Percentiles rank a stretch among this genome's conserved stretches.
Conservation (phyloP, 2,329 filamentous ascomycete species). For the Rhynchosporium agropyri region DNA sequence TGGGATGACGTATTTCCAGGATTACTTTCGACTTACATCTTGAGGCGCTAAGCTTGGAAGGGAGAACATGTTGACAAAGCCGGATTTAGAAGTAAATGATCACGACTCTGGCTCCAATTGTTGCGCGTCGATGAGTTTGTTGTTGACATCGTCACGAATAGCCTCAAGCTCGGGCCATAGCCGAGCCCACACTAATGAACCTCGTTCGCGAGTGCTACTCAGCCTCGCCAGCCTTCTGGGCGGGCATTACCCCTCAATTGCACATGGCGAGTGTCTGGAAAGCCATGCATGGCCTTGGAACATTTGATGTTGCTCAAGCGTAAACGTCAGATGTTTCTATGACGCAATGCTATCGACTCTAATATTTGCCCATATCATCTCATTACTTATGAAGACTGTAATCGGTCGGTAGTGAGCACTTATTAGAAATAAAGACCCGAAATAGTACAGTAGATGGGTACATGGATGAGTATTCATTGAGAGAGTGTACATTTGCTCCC, state of each 20-base stretch:
- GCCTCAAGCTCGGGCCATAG: not conserved
- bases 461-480: too few relatives aligned
- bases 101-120: not conserved
- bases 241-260: not conserved
- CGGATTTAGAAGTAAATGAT: not conserved
- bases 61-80: slow-evolving; percentile 50
- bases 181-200: slow-evolving; percentile 10
- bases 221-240: not conserved
- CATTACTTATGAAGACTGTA: too few relatives aligned
- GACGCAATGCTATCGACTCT: too few relatives aligned
- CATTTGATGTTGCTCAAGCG: too few relatives aligned
- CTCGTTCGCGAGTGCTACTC: not conserved
- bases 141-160: slow-evolving; percentile 12
- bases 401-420: too few relatives aligned
- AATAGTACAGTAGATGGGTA: too few relatives aligned
- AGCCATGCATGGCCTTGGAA: too few relatives aligned
- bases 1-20: not conserved
- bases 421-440: too few relatives aligned
- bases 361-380: too few relatives aligned
- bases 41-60: slow-evolving; percentile 70
- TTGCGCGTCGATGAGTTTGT: not conserved
- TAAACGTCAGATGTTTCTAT: too few relatives aligned
- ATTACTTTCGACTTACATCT: slow-evolving; percentile 56
- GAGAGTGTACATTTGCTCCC: too few relatives aligned
- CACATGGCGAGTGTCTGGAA: not conserved